Evolutionary conservation across 129 eudicot genomes (phyloP), one percentile per base, ranked within the genome.

Genomic region (Lonicera japonica): DNA sequence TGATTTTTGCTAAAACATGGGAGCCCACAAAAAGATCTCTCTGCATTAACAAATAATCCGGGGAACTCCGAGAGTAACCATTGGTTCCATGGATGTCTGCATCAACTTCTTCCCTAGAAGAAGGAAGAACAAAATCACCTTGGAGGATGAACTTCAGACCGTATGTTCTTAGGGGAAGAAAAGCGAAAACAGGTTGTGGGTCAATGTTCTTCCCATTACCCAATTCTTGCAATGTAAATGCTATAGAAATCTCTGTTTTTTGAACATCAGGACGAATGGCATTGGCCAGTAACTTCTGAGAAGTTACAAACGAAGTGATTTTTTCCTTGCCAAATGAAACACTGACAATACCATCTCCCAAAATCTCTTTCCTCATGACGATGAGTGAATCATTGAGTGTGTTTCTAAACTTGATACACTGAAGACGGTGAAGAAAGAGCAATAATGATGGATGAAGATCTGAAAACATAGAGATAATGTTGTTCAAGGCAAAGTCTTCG

Each of bases 121-220:
- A 91, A 59, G 98, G 98, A 79, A 91, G 88, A 56, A 87, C 75
- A 80, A 91, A 91, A 76, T 91, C 98, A 62, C 86, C 98, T 84
- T 91, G 98, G 24, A 91, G 75, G 7, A 91, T 84, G 74, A 91
- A 91, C 54, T 84, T 91, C 23, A 91, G 71, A 59, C 98, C 98
- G 69, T 87, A 91, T 38, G 84, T 85, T 75, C 98, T 75, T 16
- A 91, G 69, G 56, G 98, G 98, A 43, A 91, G 98, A 85, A 79
- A 91, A 1, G 98, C 89, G 74, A 91, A 91, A 56, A 91, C 98
- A 60, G 79, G 84, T 70, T 91, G 98, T 50, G 78, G 98, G 56
- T 71, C 81, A 50, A 61, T 46, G 65, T 82, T 82, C 53, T 52
- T 71, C 43, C 82, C 90, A 36, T 70, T 66, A 53, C 43, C 60